Base-by-base conservation (phyloP, 441 rosid species). In the Eutrema salsugineum region DNA sequence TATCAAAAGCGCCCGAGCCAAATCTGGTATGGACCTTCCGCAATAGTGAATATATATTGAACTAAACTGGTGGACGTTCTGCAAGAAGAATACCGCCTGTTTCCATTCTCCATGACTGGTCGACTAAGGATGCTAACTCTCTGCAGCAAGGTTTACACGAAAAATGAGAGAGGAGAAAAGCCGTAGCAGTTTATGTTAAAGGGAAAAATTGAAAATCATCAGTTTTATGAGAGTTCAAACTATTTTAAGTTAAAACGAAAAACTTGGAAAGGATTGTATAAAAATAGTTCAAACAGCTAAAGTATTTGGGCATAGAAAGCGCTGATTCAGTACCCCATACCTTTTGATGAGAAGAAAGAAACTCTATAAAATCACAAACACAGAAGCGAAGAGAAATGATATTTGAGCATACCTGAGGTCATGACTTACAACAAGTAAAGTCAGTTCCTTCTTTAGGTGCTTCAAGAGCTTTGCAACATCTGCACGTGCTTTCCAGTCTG, bases 401-500 rank as follows among this genome's bases (percentile, higher is more conserved):
- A 46, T 42, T 9, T 14, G 50, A 43, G 76, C 88, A 79, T 81
- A 91, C 97, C 84, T 91, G 73, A 92, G 88, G 80, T 92, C 96
- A 78, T 91, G 97, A 83, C 99, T 91, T 47, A 91, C 97, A 71
- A 91, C 96, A 69, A 94, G 91, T 63, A 91, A 73, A 20, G 91
- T 88, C 43, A 94, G 81, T 77, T 90, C 88, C 82, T 85, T 85
- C 89, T 90, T 92, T 64, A 94, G 88, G 78, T 84, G 84, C 85
- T 85, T 89, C 78, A 92, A 81, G 69, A 92, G 97, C 87, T 88
- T 94, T 63, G 87, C 83, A 32, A 92, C 91, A 83, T 94, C 97
- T 70, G 96, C 88, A 42, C 94, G 87, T 48, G 96, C 93, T 80
- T 89, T 94, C 99, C 97, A 90, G 77, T 94, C 99, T 94, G 83